phyloP scores from a whole-genome alignment of 495 filamentous ascomycete genomes.

The Parathielavia appendiculata region DNA sequence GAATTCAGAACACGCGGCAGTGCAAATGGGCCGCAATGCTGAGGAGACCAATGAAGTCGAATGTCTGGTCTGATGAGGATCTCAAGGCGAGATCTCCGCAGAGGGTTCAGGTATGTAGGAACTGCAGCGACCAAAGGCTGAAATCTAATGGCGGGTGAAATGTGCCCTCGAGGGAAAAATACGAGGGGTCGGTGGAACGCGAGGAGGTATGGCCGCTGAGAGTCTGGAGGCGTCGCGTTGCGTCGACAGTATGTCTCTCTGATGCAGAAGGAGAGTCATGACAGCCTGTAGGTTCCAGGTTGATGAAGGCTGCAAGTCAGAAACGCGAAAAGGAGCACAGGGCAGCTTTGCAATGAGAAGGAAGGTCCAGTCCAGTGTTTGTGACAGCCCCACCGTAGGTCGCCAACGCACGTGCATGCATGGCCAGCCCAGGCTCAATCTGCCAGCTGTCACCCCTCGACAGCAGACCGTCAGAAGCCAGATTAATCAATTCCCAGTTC shows the following conservation, averaged over 20 bases:
- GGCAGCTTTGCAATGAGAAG: too few species aligned
- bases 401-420: neutral
- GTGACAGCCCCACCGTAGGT: neutral
- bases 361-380: too few species aligned
- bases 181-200: neutral
- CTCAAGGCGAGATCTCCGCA: too few species aligned
- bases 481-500: constrained; percentile 16
- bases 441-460: constrained; percentile 30
- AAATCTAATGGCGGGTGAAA: neutral
- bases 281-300: neutral
- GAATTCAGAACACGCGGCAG: neutral
- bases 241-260: neutral
- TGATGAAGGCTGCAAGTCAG: neutral
- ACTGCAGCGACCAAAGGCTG: too few species aligned
- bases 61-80: neutral
- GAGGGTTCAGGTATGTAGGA: too few species aligned
- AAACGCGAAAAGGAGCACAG: neutral
- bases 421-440: neutral
- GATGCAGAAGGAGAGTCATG: neutral
- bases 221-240: too few species aligned
- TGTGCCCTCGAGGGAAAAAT: neutral
- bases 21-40: neutral
- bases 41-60: neutral
- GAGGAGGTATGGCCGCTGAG: neutral
- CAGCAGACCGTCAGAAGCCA: constrained; percentile 22